Base-by-base conservation (phyloP, 768 basidiomycete species). In the Candolleomyces eurysporus region DNA sequence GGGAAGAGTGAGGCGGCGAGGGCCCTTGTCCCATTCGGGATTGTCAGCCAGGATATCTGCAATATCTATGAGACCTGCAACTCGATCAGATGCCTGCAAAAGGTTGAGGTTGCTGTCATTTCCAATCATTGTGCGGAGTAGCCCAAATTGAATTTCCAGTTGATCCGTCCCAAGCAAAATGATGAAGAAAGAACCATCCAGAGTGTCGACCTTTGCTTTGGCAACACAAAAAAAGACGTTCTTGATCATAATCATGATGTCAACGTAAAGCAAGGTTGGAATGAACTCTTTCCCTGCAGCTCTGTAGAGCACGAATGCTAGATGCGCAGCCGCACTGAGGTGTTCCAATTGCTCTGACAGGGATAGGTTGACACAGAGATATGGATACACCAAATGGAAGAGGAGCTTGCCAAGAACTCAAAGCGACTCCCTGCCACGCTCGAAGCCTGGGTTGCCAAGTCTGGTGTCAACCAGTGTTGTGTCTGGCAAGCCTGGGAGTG, bases 161-260 rank as follows among this genome's bases (percentile, higher is more conserved):
- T 71, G 66, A 61, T 78, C 73, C 0, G 74, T 78, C 2, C 77
- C 76, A 0, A 77, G 63, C 0, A 75, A 66, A 16, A 75, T 72
- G 10, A 77, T 39, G 45, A 60, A 77, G 64, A 77, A 77, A 26
- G 55, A 11, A 1, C 63, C 62, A 40, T 68, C 59, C 0, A 72
- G 73, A 32, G 66, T 52, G 58, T 75, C 67, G 1, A 70, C 60
- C 50, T 77, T 75, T 11, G 67, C 59, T 56, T 78, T 79, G 0
- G 72, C 76, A 19, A 78, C 68, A 55, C 76, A 78, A 52, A 77
- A 77, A 50, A 62, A 76, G 0, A 60, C 68, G 58, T 78, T 78
- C 65, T 77, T 79, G 59, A 78, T 68, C 73, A 76, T 76, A 5
- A 74, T 61, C 67, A 71, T 68, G 46, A 77, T 63, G 59, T 79